Base-by-base conservation (phyloP, 2,329 filamentous ascomycete genomes). In the Pezicula carpinea region DNA sequence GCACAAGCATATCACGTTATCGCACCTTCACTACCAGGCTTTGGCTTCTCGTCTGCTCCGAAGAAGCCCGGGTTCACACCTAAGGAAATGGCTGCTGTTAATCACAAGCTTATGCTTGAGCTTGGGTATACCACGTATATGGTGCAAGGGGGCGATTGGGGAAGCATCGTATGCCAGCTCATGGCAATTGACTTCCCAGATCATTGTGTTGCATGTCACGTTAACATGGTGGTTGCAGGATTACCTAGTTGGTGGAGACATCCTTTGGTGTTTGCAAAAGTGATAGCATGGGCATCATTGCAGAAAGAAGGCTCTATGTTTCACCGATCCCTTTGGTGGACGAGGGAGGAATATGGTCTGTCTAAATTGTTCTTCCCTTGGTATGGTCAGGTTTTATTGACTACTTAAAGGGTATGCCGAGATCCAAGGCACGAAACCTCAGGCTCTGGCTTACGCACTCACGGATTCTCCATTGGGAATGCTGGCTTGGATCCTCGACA, bases 1-100 rank as follows among this genome's bases (percentile, higher is more conserved):
- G 32, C 50, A 8, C 68, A 66, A 15, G 64, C 71, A 3, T 76
- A 73, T 57, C 69, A 76, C 52, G 62, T 76, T 29, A 66, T 77
- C 3, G 68, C 66, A 0, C 73, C 73, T 4, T 70, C 67, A 3
- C 55, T 68, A 2, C 69, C 70, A 0, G 71, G 70, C 19, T 75
- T 65, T 48, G 71, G 65, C 13, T 75, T 73, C 53, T 72, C 67
- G 0, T 59, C 63, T 2, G 52, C 57, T 17, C 59, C 63, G 1
- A 51, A 64, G 68, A 67, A 46, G 5, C 49, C 49, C 19, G 79
- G 80, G 0, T 63, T 72, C 22, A 61, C 55, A 2, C 53, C 58
- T 2, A 42, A 44, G 2, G 57, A 67, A 23, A 56, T 58, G 6
- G 67, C 61, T 0, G 51, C 61, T 5, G 59, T 59, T 1, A 67